Percentiles rank a stretch among this genome's conserved stretches.
These are phyloP conservation scores for Luvunga scandens DNA, from an alignment of 345 rosid species.

Conservation along the genomic window DNA sequence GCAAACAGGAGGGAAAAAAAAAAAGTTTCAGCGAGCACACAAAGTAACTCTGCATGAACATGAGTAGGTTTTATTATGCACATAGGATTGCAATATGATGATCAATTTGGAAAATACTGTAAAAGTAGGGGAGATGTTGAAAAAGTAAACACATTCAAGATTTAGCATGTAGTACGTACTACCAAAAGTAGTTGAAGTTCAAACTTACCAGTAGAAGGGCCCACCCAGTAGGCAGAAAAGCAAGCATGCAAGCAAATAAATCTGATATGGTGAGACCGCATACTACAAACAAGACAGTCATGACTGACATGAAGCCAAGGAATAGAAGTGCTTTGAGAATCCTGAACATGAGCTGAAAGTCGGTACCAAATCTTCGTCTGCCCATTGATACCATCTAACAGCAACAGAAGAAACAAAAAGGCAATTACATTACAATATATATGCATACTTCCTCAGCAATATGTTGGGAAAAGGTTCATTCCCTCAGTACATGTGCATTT, in stretches of 20 bases:
- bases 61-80: not conserved
- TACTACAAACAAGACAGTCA: slow-evolving; percentile 78
- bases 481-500: not conserved
- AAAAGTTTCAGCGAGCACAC: not conserved
- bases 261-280: slow-evolving; percentile 64
- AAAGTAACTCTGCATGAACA: not conserved
- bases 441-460: not conserved
- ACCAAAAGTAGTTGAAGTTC: not conserved
- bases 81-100: not conserved
- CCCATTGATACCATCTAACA: slow-evolving; percentile 83
- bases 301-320: slow-evolving; percentile 79
- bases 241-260: slow-evolving; percentile 68
- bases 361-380: slow-evolving; percentile 68
- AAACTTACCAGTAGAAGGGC: slow-evolving; percentile 79
- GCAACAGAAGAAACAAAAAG: not conserved
- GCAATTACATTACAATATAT: not conserved
- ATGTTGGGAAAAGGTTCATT: not conserved
- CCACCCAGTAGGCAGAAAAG: slow-evolving; percentile 92
- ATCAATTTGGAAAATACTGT: not conserved
- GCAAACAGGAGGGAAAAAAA: not conserved
- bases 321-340: slow-evolving; percentile 93
- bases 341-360: slow-evolving; percentile 89
- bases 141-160: not conserved
- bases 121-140: not conserved
- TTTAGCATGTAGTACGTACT: not conserved